Conservation (phyloP, 495 filamentous ascomycete species). For the Podospora bellae-mahoneyi region DNA sequence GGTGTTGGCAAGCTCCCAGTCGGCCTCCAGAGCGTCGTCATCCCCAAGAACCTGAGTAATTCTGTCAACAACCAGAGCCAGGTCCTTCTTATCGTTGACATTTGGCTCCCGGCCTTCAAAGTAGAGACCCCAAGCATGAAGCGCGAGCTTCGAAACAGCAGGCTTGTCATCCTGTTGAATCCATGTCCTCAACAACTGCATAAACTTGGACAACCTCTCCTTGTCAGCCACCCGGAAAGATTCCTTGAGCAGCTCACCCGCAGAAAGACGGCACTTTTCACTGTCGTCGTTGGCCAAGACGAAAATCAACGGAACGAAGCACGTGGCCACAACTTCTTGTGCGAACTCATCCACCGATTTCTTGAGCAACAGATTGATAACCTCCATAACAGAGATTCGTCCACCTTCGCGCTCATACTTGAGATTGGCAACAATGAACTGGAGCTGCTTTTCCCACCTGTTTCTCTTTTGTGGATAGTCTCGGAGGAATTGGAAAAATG, state of each 20-base stretch:
- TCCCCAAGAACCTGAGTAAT: constrained; percentile 49
- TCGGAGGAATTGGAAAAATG: constrained; percentile 89
- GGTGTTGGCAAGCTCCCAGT: constrained; percentile 78
- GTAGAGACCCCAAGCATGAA: constrained; percentile 79
- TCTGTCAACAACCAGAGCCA: constrained; percentile 41
- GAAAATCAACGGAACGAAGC: constrained; percentile 84
- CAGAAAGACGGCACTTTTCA: constrained; percentile 78
- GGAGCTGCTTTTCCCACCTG: constrained; percentile 81
- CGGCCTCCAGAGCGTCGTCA: constrained; percentile 46
- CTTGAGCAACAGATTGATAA: constrained; percentile 73
- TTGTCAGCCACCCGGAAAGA: constrained; percentile 75
- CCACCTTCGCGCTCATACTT: constrained; percentile 86
- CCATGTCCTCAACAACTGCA: constrained; percentile 71
- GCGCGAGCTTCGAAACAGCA: constrained; percentile 63
- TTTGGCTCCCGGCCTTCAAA: constrained; percentile 62
- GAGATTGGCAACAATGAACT: constrained; percentile 84
- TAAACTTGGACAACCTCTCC: constrained; percentile 64
- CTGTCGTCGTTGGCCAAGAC: constrained; percentile 85
- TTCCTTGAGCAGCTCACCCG: constrained; percentile 71
- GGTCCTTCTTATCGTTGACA: constrained; percentile 59
- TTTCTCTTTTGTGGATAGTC: constrained; percentile 91
- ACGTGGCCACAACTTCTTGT: constrained; percentile 73
- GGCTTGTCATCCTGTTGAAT: constrained; percentile 65
- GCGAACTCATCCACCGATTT: constrained; percentile 77
- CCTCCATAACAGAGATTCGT: constrained; percentile 86